Evolutionary conservation across 1,284 basidiomycete species (phyloP), one percentile per base, ranked within the genome.

Genomic region (Rhodotorula sp.): DNA sequence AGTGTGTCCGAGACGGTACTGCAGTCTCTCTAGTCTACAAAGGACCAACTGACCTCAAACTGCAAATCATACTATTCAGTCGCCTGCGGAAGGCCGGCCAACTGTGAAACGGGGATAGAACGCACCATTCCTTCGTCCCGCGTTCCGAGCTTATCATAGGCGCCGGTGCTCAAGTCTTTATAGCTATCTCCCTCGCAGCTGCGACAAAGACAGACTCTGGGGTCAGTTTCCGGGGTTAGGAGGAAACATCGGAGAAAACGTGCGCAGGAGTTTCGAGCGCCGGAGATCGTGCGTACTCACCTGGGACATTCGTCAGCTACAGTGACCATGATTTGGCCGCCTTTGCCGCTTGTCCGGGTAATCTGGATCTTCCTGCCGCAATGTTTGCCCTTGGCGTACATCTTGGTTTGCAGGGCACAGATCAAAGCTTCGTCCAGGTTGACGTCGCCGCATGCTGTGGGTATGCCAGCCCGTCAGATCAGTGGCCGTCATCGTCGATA

Each of bases 231-330:
- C 44, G n/a, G 26, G 15, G 2, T 17, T 37, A 20, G n/a, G 18
- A 6, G n/a, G n/a, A n/a, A n/a, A n/a, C n/a, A n/a, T 24, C 37
- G 14, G 42, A 30, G 33, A 8, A 20, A 56, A 17, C 15, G 3
- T 54, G n/a, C 15, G 51, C 24, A 22, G 3, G 55, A 56, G 14
- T 8, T 12, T 42, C 14, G 37, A 42, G 37, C 37, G 37, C 20
- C 29, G 24, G 26, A 24, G 26, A 6, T 18, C 12, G 22, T 15
- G 5, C 24, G 18, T 33, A 24, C 26, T 22, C n/a, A 49, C 49
- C 49, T 45, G 7, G 61, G 91, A 84, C 92, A 94, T 44, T 84
- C 87, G 77, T 95, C 92, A 26, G 85, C 88, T 71, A 94, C 83
- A 37, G 82, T 84, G 67, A 88, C 91, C 6, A 80, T 83, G 68